A percentile compares a stretch with the other conserved stretches of the same genome.
These are phyloP conservation scores for Phytopythium vexans DNA, from an alignment of 352 stramenopile genomes.

Conservation along the genomic window DNA sequence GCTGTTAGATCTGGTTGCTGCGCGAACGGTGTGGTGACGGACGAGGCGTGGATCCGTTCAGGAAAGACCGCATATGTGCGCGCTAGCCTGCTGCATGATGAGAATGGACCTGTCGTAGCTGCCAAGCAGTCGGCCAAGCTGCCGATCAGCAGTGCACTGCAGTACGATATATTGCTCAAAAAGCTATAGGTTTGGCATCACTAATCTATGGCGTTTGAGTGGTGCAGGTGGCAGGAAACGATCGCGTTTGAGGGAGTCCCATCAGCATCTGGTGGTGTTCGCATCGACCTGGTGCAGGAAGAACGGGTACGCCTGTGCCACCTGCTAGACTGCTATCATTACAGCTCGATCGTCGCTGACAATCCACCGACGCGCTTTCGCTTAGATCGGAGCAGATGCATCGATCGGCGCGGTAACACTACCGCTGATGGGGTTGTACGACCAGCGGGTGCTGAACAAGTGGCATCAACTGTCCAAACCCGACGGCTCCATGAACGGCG, in stretches of 20 bases:
- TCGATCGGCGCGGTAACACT: slow-evolving; percentile 34
- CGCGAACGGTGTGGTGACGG: background rate
- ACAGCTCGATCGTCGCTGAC: background rate
- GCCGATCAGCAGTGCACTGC: slow-evolving; percentile 32
- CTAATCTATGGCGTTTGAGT: background rate
- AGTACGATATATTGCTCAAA: slow-evolving; percentile 4
- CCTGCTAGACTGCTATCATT: background rate
- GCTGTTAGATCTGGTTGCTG: background rate
- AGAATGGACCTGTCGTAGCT: slow-evolving; percentile 9
- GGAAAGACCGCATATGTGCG: slow-evolving; percentile 52
- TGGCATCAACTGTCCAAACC: slow-evolving; percentile 45
- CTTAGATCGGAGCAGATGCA: slow-evolving; percentile 37
- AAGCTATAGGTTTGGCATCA: background rate
- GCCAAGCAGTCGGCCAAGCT: slow-evolving; percentile 37
- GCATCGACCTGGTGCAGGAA: slow-evolving; percentile 60
- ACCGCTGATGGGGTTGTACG: slow-evolving; percentile 40
- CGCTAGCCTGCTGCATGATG: slow-evolving; percentile 19
- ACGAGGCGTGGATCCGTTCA: background rate
- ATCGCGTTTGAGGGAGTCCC: slow-evolving; percentile 44
- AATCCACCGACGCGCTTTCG: background rate
- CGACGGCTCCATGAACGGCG: slow-evolving; percentile 21
- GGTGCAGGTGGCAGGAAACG: slow-evolving; percentile 35
- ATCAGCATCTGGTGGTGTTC: slow-evolving; percentile 33
- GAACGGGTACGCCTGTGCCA: slow-evolving; percentile 22
- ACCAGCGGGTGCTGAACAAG: slow-evolving; percentile 40